These are phyloP conservation scores for Primulina tabacum DNA, from an alignment of 257 asterid genomes.

Conservation along the genomic window DNA sequence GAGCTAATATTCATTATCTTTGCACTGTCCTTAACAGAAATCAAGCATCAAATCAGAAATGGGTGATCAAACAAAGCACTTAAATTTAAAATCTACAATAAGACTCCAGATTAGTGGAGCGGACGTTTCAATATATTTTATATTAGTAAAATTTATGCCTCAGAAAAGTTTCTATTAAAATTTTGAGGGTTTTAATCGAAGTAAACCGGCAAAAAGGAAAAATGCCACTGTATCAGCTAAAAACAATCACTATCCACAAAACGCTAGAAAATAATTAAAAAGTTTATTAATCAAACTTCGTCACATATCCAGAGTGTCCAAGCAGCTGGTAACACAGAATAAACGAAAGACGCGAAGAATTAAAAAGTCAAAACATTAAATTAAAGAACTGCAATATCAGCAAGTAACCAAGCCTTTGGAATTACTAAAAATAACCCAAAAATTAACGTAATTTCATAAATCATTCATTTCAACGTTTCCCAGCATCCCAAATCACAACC, in stretches of 20 bases:
- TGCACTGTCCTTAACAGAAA: neutral
- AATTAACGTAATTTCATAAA: constrained; percentile 2
- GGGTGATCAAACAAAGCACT: neutral
- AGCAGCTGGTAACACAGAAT: neutral
- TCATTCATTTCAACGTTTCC: neutral
- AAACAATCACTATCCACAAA: neutral
- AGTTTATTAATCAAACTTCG: neutral
- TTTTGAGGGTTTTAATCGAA: no score
- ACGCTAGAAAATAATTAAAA: no score
- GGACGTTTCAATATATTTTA: neutral
- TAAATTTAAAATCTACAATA: neutral
- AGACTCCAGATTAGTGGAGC: neutral
- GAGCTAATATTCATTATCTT: neutral
- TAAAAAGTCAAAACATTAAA: neutral
- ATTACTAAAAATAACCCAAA: neutral
- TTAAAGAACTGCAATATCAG: neutral
- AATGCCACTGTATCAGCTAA: neutral
- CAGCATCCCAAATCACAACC: constrained; percentile 9
- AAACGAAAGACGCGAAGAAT: neutral
- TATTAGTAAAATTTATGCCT: neutral
- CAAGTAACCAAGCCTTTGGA: neutral
- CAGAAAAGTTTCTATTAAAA: neutral
- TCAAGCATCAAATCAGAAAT: neutral
- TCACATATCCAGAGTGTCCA: neutral
- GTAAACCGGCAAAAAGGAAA: neutral